Evolutionary conservation across 148 eudicot genomes (phyloP).

Genomic region (Rhododendron ovatum): DNA sequence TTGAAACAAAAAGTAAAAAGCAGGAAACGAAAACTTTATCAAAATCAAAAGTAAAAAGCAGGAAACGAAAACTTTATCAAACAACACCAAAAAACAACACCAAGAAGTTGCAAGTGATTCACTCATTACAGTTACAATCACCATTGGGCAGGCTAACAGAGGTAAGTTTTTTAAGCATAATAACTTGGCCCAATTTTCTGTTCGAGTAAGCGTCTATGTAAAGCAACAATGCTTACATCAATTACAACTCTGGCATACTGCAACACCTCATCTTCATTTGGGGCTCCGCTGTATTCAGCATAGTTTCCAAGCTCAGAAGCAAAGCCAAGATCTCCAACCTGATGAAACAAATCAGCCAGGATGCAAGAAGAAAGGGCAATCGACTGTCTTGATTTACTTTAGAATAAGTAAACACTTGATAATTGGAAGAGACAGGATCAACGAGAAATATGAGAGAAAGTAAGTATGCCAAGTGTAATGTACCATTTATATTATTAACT

Average conservation of each 20-base stretch:
- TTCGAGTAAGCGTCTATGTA: background rate
- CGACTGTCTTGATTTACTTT: background rate
- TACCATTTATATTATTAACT: background rate
- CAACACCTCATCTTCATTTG: slow-evolving; percentile 75
- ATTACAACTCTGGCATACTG: slow-evolving; percentile 72
- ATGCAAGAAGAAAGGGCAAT: slow-evolving; percentile 2
- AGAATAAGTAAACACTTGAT: background rate
- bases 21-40: background rate
- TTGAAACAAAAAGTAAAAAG: background rate
- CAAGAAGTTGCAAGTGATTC: background rate
- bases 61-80: background rate
- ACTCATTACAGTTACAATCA: background rate
- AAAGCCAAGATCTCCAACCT: slow-evolving; percentile 80
- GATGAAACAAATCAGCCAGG: background rate
- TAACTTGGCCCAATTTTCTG: background rate
- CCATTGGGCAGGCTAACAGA: background rate
- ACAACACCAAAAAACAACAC: background rate
- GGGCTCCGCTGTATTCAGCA: slow-evolving; percentile 77
- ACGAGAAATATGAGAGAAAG: background rate
- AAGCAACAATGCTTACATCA: slow-evolving; percentile 41
- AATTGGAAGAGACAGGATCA: background rate
- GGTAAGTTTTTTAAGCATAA: background rate
- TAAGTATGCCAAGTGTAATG: background rate
- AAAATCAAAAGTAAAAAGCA: background rate
- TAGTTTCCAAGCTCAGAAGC: slow-evolving; percentile 75